These are phyloP conservation scores for Diplocarpon rosae DNA, from an alignment of 2,329 filamentous ascomycete genomes.

Conservation along the genomic window DNA sequence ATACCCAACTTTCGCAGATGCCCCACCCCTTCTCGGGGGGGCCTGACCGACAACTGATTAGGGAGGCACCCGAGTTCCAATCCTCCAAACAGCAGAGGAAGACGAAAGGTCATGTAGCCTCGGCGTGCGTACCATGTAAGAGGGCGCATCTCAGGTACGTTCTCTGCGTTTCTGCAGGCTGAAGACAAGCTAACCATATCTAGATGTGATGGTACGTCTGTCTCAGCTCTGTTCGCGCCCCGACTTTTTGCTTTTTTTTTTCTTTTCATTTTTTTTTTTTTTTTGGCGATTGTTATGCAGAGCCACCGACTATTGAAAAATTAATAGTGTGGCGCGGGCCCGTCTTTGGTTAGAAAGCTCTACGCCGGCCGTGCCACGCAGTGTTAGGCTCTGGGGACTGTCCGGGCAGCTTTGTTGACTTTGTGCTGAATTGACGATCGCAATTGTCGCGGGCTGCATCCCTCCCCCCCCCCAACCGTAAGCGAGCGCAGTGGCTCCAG, in stretches of 20 bases:
- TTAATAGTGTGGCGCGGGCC: too few species aligned
- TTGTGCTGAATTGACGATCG: too few species aligned
- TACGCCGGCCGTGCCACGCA: too few species aligned
- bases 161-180: too few species aligned
- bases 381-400: too few species aligned
- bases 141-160: slow-evolving; percentile 61
- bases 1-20: slow-evolving; percentile 16
- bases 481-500: too few species aligned
- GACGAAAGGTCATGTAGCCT: slow-evolving; percentile 72
- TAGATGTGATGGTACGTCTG: slow-evolving; percentile 57
- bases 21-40: slow-evolving; percentile 18
- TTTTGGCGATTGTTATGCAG: neutral
- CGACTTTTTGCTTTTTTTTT: slow-evolving; percentile 3
- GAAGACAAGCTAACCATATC: slow-evolving; percentile 30
- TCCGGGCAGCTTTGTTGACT: too few species aligned
- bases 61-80: slow-evolving; percentile 37
- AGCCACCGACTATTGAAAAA: too few species aligned
- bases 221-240: too few species aligned
- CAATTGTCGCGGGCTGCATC: too few species aligned
- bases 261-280: slow-evolving; percentile 10
- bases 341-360: too few species aligned
- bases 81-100: slow-evolving; percentile 54
- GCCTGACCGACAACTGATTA: slow-evolving; percentile 27
- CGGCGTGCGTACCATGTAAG: slow-evolving; percentile 78
- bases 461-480: too few species aligned